These are phyloP conservation scores for Saccharomycopsis sp. DNA, from an alignment of 805 yeast genomes.

Conservation along the genomic window DNA sequence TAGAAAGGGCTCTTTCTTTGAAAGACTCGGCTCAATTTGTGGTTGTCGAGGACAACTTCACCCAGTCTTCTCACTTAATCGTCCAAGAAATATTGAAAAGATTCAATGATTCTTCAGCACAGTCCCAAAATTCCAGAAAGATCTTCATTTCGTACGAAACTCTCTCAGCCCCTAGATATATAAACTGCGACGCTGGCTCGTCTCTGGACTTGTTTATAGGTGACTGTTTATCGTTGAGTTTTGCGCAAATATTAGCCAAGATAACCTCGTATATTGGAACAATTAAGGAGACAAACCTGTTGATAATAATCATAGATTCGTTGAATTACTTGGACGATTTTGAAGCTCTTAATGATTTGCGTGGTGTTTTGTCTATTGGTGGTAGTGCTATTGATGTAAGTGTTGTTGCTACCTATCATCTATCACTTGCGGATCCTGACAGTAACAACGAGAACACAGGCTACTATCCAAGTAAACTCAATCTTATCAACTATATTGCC, in stretches of 20 bases:
- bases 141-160: conserved; percentile 69
- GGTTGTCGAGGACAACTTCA: conserved; percentile 59
- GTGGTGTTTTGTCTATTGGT: conserved; percentile 34
- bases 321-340: conserved; percentile 49
- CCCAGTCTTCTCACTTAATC: conserved; percentile 57
- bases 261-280: background rate
- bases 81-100: conserved; percentile 51
- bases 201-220: conserved; percentile 20
- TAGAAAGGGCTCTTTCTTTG: conserved; percentile 51
- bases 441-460: conserved; percentile 3
- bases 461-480: conserved; percentile 48
- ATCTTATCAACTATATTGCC: conserved; percentile 61
- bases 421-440: conserved; percentile 26
- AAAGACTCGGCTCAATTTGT: conserved; percentile 74
- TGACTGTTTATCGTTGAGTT: background rate
- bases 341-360: conserved; percentile 34
- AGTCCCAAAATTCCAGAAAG: conserved; percentile 29
- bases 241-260: background rate
- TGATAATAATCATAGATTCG: conserved; percentile 58
- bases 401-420: conserved; percentile 43
- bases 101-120: conserved; percentile 22
- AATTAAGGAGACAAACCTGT: conserved; percentile 25
- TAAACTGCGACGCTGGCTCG: conserved; percentile 44
- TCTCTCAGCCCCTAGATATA: conserved; percentile 42
- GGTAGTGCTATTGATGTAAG: conserved; percentile 34